phyloP scores from a whole-genome alignment of 163 green algal species.

The Chlorella variabilis region DNA sequence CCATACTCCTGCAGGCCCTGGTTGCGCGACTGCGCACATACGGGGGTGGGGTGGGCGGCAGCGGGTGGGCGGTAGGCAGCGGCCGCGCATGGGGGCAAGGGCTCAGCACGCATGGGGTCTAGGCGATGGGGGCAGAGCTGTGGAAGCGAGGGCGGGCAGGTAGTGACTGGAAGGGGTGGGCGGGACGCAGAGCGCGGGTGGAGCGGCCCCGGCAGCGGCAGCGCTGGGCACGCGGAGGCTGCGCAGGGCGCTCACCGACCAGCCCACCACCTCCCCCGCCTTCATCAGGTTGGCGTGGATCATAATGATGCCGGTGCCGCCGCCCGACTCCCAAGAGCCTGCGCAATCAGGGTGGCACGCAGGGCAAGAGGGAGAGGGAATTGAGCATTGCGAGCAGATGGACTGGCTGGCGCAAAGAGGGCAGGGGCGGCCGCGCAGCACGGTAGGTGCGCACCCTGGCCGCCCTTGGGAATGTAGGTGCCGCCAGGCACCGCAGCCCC shows the following conservation, averaged over 20 bases:
- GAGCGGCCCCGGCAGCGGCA: not conserved
- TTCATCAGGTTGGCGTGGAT: constrained; percentile 23
- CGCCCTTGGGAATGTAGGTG: not conserved
- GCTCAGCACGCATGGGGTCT: too few species aligned
- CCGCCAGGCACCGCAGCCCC: not conserved
- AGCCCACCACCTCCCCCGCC: not conserved
- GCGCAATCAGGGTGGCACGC: too few species aligned
- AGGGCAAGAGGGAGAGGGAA: too few species aligned
- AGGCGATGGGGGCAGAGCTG: too few species aligned
- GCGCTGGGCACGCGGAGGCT: not conserved
- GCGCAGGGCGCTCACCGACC: constrained; percentile 20
- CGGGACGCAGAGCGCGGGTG: not conserved
- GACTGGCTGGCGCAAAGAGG: too few species aligned
- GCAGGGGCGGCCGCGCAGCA: not conserved
- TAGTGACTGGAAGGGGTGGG: not conserved
- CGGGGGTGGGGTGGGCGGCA: not conserved
- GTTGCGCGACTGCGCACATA: not conserved
- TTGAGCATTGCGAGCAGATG: too few species aligned
- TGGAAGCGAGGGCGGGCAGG: too few species aligned
- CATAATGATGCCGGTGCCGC: constrained; percentile 6
- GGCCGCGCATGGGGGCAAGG: too few species aligned
- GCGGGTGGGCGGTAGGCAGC: too few species aligned
- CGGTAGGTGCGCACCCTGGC: not conserved
- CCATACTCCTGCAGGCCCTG: constrained; percentile 15
- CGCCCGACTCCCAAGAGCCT: constrained; percentile 24